Evolutionary conservation across 495 filamentous ascomycete genomes (phyloP).

Genomic region (Penicillium nucicola): DNA sequence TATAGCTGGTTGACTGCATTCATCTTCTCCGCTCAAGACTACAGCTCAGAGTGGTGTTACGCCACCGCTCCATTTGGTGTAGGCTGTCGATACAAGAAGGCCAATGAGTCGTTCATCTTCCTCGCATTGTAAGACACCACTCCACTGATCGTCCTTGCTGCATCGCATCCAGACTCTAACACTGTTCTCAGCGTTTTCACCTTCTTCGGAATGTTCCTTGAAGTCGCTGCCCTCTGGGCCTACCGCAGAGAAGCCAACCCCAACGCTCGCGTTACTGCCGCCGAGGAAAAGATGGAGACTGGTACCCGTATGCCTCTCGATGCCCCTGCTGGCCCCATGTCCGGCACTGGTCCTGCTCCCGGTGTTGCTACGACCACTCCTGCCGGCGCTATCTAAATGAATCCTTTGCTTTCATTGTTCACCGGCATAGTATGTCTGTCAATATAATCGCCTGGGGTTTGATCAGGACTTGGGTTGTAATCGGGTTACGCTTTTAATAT

Average conservation of each 20-base stretch:
- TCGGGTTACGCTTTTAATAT: neutral
- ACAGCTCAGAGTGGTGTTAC: constrained; percentile 37
- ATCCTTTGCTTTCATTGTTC: neutral
- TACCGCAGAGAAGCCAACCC: constrained; percentile 25
- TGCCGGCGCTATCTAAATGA: constrained; percentile 11
- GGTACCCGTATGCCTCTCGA: constrained; percentile 24
- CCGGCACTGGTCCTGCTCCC: constrained; percentile 16
- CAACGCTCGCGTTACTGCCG: neutral
- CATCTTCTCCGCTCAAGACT: constrained; percentile 57
- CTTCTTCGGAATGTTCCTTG: constrained; percentile 53
- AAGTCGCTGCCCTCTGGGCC: constrained; percentile 50
- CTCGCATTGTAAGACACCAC: constrained; percentile 59
- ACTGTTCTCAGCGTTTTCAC: constrained; percentile 32
- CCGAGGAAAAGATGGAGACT: constrained; percentile 24
- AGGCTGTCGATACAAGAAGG: constrained; percentile 35
- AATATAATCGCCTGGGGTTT: neutral
- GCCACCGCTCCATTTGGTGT: constrained; percentile 29
- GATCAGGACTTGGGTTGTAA: neutral
- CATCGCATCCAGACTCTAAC: too few relatives aligned
- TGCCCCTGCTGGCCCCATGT: constrained; percentile 21
- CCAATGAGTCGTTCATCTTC: constrained; percentile 59
- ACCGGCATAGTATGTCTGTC: neutral
- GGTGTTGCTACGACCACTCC: constrained; percentile 28
- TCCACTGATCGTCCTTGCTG: too few relatives aligned
- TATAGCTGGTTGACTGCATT: constrained; percentile 57